phyloP scores from a whole-genome alignment of 768 basidiomycete genomes.

The Dentipellis fragilis region DNA sequence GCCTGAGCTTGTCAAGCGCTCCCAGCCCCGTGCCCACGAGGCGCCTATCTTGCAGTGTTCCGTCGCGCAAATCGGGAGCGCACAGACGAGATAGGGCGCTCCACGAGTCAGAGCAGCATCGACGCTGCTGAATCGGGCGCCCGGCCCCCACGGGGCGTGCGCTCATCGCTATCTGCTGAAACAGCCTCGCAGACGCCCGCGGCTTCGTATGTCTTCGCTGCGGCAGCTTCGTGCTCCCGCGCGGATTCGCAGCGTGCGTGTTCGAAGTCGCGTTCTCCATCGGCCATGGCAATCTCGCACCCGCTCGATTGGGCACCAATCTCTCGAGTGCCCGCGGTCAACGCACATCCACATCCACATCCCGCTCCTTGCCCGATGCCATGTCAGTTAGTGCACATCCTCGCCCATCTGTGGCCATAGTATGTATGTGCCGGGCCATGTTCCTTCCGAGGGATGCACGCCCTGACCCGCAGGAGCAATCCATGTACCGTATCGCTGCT shows the following conservation, averaged over 20 bases:
- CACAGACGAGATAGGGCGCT: too few relatives aligned
- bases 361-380: too few relatives aligned
- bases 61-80: not conserved
- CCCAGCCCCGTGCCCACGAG: not conserved
- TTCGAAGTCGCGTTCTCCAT: not conserved
- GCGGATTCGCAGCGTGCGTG: not conserved
- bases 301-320: not conserved
- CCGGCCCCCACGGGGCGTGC: not conserved
- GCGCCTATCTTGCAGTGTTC: not conserved
- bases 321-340: not conserved
- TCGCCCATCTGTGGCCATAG: too few relatives aligned
- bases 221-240: not conserved
- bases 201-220: not conserved
- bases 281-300: not conserved
- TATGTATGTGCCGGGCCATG: too few relatives aligned
- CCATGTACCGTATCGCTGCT: too few relatives aligned
- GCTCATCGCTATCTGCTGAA: not conserved
- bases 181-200: too few relatives aligned
- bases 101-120: not conserved
- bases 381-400: too few relatives aligned
- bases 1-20: not conserved
- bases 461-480: too few relatives aligned
- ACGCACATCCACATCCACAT: not conserved
- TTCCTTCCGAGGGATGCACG: too few relatives aligned
- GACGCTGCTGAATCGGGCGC: not conserved